A percentile compares a stretch with the other conserved stretches of the same genome.
phyloP scores from a whole-genome alignment of 164 flowering plant species.

The Malania oleifera region DNA sequence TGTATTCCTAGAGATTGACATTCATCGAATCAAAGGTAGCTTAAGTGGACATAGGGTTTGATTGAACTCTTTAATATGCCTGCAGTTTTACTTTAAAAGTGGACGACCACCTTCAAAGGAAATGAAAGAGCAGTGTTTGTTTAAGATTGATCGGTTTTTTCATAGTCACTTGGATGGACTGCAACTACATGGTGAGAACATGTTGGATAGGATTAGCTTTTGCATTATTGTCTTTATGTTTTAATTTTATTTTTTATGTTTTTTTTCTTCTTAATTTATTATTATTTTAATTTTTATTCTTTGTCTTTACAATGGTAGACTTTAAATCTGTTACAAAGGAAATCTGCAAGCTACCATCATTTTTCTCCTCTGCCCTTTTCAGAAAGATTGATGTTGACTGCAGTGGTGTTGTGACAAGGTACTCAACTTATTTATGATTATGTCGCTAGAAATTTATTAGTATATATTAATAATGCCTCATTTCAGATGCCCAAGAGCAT shows the following conservation, averaged over 20 bases:
- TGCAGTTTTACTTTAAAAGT: conserved; percentile 95
- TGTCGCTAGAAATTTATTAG: too few species aligned
- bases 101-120: conserved; percentile 91
- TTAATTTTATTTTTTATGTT: too few species aligned
- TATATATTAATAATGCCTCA: too few species aligned
- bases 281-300: conserved; percentile 7
- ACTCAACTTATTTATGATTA: too few species aligned
- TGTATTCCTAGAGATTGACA: too few species aligned
- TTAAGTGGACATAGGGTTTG: not conserved
- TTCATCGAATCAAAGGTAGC: too few species aligned
- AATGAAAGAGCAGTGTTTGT: conserved; percentile 62
- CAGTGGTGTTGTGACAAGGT: conserved; percentile 81
- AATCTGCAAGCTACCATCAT: conserved; percentile 95
- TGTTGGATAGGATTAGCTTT: too few species aligned
- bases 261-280: too few species aligned
- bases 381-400: conserved; percentile 62
- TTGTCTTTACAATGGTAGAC: conserved; percentile 51
- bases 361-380: conserved; percentile 78
- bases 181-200: conserved; percentile 65
- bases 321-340: conserved; percentile 77
- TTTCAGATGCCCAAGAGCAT: too few species aligned
- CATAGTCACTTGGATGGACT: conserved; percentile 71
- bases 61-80: conserved; percentile 12
- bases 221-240: not conserved
- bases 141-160: conserved; percentile 60